phyloP scores from a whole-genome alignment of 2,329 filamentous ascomycete genomes.

The Immersiporthe knoxdaviesiana region DNA sequence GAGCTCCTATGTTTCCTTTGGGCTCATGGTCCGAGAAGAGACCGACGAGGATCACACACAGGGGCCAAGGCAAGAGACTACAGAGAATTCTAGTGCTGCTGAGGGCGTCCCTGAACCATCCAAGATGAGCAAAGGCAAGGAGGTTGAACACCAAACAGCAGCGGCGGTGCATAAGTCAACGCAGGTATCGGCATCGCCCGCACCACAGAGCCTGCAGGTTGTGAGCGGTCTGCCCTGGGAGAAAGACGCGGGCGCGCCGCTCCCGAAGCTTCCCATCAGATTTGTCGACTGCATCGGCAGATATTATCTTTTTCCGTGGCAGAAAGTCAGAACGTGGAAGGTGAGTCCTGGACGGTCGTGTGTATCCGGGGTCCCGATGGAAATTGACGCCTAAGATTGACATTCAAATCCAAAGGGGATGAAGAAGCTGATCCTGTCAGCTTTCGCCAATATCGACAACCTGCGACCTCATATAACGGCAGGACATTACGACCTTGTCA shows the following conservation, averaged over 20 bases:
- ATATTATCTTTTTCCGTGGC: constrained; percentile 28
- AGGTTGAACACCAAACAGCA: not conserved
- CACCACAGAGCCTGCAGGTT: not conserved
- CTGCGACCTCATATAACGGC: constrained; percentile 17
- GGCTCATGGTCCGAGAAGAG: not conserved
- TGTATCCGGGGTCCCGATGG: no score
- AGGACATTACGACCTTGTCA: constrained; percentile 28
- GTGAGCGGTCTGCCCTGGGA: constrained; percentile 19
- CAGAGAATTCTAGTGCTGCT: not conserved
- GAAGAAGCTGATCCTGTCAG: constrained; percentile 24
- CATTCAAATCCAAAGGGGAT: constrained; percentile 16
- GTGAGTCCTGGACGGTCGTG: constrained; percentile 21
- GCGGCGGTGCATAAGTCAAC: not conserved
- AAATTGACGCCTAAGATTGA: not conserved
- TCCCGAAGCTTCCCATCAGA: constrained; percentile 30
- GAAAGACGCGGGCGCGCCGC: constrained; percentile 21
- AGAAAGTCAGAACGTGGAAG: constrained; percentile 29
- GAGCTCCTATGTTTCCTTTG: constrained; percentile 11
- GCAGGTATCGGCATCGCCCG: not conserved
- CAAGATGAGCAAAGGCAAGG: constrained; percentile 8
- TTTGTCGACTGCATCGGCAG: constrained; percentile 28
- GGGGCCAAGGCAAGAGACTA: not conserved
- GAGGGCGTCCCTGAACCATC: not conserved
- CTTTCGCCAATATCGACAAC: constrained; percentile 23
- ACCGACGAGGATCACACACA: not conserved